phyloP scores from a whole-genome alignment of 495 filamentous ascomycete species.

The Copromyces sp. region DNA sequence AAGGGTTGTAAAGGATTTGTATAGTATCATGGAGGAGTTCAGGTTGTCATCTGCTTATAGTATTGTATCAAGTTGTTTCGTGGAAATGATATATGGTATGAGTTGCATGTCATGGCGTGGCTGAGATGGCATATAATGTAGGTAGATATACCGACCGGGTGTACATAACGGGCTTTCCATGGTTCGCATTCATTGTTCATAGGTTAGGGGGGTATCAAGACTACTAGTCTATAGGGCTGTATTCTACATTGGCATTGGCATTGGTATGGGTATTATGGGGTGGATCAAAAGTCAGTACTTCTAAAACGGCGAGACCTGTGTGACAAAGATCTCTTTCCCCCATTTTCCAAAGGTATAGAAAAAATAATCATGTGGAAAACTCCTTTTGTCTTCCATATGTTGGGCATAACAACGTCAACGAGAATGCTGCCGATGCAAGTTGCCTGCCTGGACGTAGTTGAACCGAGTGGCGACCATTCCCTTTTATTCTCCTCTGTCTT shows the following conservation, averaged over 20 bases:
- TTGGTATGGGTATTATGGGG: too few species aligned
- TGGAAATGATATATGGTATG: not conserved
- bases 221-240: not conserved
- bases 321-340: too few species aligned
- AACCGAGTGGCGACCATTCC: too few species aligned
- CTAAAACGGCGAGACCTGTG: too few species aligned
- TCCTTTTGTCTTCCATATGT: too few species aligned
- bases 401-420: too few species aligned
- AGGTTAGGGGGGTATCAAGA: not conserved
- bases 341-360: too few species aligned
- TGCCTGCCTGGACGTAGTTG: too few species aligned
- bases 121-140: not conserved
- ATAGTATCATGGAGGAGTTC: not conserved
- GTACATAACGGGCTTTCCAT: not conserved
- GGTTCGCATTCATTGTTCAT: not conserved
- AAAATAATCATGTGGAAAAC: too few species aligned
- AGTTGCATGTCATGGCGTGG: not conserved
- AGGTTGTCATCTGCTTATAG: not conserved
- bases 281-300: too few species aligned
- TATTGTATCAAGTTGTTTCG: not conserved
- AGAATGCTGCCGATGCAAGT: too few species aligned
- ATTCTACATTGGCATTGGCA: not conserved
- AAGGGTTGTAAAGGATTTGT: not conserved
- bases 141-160: not conserved
- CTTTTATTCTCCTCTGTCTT: too few species aligned